A percentile compares a stretch with the other conserved stretches of the same genome.
Conservation (phyloP, 139 green algal genomes). For the Astrephomene gubernaculifera region DNA sequence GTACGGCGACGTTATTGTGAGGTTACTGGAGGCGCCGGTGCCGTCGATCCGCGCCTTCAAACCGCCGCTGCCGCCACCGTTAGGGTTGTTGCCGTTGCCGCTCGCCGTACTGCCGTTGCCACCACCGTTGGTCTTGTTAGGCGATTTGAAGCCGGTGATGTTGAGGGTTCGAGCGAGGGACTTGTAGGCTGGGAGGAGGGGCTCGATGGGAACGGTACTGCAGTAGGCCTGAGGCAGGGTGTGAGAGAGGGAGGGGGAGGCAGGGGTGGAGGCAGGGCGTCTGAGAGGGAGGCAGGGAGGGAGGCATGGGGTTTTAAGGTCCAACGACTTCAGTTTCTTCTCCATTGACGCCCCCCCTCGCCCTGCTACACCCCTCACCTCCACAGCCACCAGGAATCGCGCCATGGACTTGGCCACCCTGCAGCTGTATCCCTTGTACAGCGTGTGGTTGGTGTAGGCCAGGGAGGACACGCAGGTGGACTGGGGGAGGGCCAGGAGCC, state of each 20-base stretch:
- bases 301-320: too few relatives aligned
- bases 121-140: background rate
- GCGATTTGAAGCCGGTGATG: background rate
- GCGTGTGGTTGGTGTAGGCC: conserved; percentile 50
- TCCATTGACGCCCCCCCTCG: too few relatives aligned
- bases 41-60: too few relatives aligned
- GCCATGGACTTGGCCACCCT: conserved; percentile 13
- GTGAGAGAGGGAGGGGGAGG: background rate
- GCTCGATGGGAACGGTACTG: conserved; percentile 51
- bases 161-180: background rate
- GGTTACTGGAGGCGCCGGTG: background rate
- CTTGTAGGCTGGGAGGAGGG: background rate
- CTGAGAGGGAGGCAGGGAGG: too few relatives aligned
- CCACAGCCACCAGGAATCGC: background rate
- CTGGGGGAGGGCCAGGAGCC: too few relatives aligned
- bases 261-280: too few relatives aligned
- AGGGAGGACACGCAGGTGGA: conserved; percentile 56
- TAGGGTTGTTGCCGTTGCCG: background rate
- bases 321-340: too few relatives aligned
- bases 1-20: conserved; percentile 3
- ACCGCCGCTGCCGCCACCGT: background rate
- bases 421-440: conserved; percentile 64
- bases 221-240: conserved; percentile 22
- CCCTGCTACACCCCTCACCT: conserved; percentile 12
- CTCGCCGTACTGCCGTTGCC: background rate